phyloP scores from a whole-genome alignment of 805 yeast genomes.

The Metschnikowia henanensis region DNA sequence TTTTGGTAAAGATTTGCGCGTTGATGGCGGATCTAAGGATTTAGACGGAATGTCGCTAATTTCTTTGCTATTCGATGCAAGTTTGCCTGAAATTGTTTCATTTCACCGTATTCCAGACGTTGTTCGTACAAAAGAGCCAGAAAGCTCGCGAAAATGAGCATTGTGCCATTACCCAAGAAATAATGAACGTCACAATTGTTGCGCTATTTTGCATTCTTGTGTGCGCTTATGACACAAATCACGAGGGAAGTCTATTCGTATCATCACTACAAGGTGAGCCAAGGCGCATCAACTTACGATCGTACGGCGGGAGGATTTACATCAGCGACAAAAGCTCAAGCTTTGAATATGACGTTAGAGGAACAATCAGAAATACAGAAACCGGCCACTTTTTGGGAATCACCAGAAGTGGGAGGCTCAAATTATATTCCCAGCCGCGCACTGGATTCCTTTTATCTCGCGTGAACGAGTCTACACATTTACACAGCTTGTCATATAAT shows the following conservation, averaged over 20 bases:
- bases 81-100: no score
- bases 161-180: not conserved
- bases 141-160: no score
- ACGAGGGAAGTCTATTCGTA: conserved; percentile 1
- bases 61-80: no score
- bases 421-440: not conserved
- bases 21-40: no score
- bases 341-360: conserved; percentile 6
- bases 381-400: not conserved
- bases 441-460: conserved; percentile 1
- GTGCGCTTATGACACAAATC: conserved; percentile 2
- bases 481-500: not conserved
- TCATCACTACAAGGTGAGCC: not conserved
- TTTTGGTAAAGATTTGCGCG: no score
- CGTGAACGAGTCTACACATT: not conserved
- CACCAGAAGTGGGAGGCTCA: not conserved
- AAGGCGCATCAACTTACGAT: not conserved
- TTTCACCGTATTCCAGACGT: no score
- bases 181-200: not conserved
- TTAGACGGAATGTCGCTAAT: no score
- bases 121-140: no score
- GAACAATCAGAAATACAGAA: not conserved
- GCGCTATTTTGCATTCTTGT: not conserved
- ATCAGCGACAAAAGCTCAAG: conserved; percentile 1
- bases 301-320: conserved; percentile 4